phyloP scores from a whole-genome alignment of 1,284 basidiomycete genomes.

The Pulveroboletus sp. region DNA sequence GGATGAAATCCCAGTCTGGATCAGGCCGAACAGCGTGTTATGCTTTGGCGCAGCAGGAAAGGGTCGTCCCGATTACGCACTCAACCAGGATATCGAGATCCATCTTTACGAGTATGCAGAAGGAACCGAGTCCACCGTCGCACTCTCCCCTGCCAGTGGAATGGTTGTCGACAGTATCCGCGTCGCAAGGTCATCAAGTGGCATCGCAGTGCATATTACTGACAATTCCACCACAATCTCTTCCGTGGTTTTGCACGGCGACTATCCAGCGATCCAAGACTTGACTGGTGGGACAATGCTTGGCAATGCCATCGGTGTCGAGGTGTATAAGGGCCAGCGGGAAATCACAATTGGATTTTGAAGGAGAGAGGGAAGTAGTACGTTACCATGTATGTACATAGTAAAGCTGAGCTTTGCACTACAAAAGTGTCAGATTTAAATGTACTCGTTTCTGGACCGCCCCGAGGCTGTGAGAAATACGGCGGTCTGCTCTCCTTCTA shows the following conservation, averaged over 20 bases:
- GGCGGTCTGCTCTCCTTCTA: no score
- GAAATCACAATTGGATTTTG: constrained; percentile 18
- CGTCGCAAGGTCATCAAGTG: constrained; percentile 11
- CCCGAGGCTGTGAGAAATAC: constrained; percentile 9
- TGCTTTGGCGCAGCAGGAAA: constrained; percentile 55
- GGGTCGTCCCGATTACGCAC: constrained; percentile 68
- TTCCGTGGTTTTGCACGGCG: constrained; percentile 19
- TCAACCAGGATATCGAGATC: constrained; percentile 38
- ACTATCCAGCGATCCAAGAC: constrained; percentile 15
- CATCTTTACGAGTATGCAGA: constrained; percentile 42
- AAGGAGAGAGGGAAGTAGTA: neutral
- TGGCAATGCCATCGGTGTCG: neutral
- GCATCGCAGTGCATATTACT: constrained; percentile 5
- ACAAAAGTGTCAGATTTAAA: no score
- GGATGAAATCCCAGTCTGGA: constrained; percentile 67
- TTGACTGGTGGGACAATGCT: constrained; percentile 14
- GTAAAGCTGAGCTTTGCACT: neutral
- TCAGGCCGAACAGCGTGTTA: constrained; percentile 51
- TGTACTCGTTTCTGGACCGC: neutral
- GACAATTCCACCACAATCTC: constrained; percentile 11
- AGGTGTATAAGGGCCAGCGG: constrained; percentile 3
- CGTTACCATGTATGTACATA: neutral
- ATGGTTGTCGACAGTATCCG: constrained; percentile 4
- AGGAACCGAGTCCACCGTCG: constrained; percentile 13
- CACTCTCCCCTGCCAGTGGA: constrained; percentile 16